phyloP scores from a whole-genome alignment of 2,329 filamentous ascomycete genomes.

The Thielaviopsis musarum region DNA sequence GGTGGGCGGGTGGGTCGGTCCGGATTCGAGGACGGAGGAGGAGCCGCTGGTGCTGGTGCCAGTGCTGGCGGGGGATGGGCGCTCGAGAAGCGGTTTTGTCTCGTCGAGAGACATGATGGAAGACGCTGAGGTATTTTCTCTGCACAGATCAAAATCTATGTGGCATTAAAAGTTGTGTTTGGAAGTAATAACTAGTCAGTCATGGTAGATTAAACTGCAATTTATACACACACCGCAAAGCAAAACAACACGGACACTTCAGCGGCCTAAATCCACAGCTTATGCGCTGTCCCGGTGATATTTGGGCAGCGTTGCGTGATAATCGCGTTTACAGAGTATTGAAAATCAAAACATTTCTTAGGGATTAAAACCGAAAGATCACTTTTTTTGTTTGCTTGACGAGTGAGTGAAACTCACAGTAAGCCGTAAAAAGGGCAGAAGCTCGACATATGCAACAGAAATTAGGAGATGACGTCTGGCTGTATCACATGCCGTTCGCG shows the following conservation, averaged over 20 bases:
- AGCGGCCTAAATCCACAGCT: not conserved
- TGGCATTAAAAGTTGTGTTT: not conserved
- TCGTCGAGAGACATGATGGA: not conserved
- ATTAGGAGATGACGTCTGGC: not conserved
- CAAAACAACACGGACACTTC: not conserved
- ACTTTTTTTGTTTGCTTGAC: not conserved
- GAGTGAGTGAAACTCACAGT: not conserved
- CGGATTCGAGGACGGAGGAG: not conserved
- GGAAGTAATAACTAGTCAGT: not conserved
- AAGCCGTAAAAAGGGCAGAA: not conserved
- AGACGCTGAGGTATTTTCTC: not conserved
- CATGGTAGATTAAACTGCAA: not conserved
- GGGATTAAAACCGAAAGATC: not conserved
- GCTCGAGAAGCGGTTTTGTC: not conserved
- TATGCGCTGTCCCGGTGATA: not conserved
- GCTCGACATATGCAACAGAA: not conserved
- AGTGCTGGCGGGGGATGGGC: not conserved
- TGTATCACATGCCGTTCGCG: not conserved
- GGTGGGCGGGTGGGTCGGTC: not conserved
- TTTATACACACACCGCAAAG: not conserved
- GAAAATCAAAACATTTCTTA: not conserved
- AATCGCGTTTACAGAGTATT: not conserved
- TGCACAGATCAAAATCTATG: not conserved
- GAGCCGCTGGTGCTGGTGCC: not conserved
- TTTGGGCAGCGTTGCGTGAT: not conserved